Conservation (phyloP, 257 asterid genomes). For the Vinca minor region DNA sequence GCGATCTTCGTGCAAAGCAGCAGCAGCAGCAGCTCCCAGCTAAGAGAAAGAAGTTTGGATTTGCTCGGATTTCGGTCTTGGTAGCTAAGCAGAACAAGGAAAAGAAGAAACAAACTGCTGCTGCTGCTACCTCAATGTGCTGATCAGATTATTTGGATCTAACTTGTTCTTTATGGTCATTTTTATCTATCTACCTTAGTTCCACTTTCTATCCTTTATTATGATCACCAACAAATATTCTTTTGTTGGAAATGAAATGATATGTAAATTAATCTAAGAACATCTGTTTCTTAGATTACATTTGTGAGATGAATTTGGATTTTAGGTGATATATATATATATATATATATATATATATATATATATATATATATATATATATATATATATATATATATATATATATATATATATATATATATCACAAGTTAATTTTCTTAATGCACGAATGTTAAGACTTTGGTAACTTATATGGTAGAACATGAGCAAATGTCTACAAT, state of each 20-base stretch:
- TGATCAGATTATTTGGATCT: constrained; percentile 5
- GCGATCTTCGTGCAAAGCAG: constrained; percentile 14
- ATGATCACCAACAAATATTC: neutral
- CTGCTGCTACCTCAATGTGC: constrained; percentile 24
- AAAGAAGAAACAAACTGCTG: constrained; percentile 38
- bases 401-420: too few species aligned
- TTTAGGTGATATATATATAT: too few species aligned
- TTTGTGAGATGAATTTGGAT: neutral
- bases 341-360: too few species aligned
- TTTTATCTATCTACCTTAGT: neutral
- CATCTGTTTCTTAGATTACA: neutral
- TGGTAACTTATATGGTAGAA: too few species aligned
- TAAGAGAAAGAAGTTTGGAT: constrained; percentile 80
- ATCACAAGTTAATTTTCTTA: too few species aligned
- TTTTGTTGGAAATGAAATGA: neutral
- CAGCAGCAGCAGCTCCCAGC: constrained; percentile 27
- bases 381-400: too few species aligned
- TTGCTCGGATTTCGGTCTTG: constrained; percentile 60
- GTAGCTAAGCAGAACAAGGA: constrained; percentile 66
- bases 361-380: too few species aligned
- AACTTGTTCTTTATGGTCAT: neutral
- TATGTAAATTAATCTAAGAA: constrained; percentile 1
- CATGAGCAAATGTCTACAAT: too few species aligned
- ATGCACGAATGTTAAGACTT: too few species aligned
- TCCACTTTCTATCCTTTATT: neutral